Conservation (phyloP, 1,284 basidiomycete genomes). For the Trametes polyzona region DNA sequence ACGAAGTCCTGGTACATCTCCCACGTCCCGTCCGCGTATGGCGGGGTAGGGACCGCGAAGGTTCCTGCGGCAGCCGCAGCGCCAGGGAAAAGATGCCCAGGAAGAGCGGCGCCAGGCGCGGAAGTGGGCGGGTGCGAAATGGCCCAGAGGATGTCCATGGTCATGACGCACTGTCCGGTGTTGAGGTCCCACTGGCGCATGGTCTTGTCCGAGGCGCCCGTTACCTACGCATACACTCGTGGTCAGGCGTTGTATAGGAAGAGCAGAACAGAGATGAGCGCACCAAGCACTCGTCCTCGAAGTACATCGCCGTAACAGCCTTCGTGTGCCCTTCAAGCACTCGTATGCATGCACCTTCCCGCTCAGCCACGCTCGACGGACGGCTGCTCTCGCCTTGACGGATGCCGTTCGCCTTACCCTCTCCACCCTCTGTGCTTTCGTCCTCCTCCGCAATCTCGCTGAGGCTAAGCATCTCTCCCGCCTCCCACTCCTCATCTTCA, state of each 20-base stretch:
- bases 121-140: constrained; percentile 88
- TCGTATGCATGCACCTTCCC: constrained; percentile 65
- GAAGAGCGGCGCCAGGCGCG: constrained; percentile 43
- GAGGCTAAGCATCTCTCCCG: constrained; percentile 57
- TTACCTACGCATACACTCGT: constrained; percentile 62
- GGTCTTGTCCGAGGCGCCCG: constrained; percentile 98
- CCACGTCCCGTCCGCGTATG: constrained; percentile 88
- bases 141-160: constrained; percentile 99
- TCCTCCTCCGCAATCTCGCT: constrained; percentile 69
- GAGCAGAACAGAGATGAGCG: constrained; percentile 30
- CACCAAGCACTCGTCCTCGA: constrained; percentile 92
- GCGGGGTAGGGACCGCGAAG: constrained; percentile 85
- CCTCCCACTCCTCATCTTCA: constrained; percentile 70
- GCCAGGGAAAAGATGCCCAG: constrained; percentile 55
- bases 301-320: constrained; percentile 91
- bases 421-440: constrained; percentile 43
- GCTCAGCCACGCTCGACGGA: constrained; percentile 31
- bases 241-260: background rate
- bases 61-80: constrained; percentile 61
- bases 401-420: constrained; percentile 37
- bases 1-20: constrained; percentile 98
- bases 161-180: constrained; percentile 97
- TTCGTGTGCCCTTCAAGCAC: constrained; percentile 91
- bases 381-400: constrained; percentile 28
- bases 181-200: constrained; percentile 97